Percentiles rank a stretch among this genome's conserved stretches.
These are phyloP conservation scores for Bauhinia variegata DNA, from an alignment of 306 rosid genomes.

Conservation along the genomic window DNA sequence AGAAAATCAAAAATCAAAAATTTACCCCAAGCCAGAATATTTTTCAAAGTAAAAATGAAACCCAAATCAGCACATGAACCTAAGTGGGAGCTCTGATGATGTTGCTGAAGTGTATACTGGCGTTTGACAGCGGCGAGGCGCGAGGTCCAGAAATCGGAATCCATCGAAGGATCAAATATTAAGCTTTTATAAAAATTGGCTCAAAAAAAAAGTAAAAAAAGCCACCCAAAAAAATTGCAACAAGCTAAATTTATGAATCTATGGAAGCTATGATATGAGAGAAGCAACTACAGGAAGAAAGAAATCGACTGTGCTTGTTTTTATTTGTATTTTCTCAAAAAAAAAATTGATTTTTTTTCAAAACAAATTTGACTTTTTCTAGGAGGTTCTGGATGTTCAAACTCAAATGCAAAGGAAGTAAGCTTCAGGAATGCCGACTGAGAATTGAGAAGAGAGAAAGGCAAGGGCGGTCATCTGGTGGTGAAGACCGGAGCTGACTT, in stretches of 20 bases:
- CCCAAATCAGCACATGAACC: constrained; percentile 48
- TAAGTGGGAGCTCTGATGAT: constrained; percentile 71
- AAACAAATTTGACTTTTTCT: constrained; percentile 51
- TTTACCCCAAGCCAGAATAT: constrained; percentile 25
- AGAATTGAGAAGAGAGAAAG: constrained; percentile 12
- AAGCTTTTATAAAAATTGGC: neutral
- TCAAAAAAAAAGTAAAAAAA: neutral
- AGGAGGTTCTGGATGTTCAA: neutral
- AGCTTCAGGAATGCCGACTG: constrained; percentile 39
- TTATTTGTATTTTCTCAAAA: neutral
- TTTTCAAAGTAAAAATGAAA: neutral
- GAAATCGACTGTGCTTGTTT: neutral
- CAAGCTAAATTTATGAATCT: constrained; percentile 8
- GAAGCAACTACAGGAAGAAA: constrained; percentile 13
- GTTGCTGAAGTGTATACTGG: constrained; percentile 72
- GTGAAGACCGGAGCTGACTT: constrained; percentile 36
- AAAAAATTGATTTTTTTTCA: neutral
- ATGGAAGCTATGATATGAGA: constrained; percentile 25
- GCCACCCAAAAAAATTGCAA: neutral
- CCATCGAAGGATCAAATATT: constrained; percentile 65
- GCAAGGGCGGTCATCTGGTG: constrained; percentile 18
- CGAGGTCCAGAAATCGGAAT: constrained; percentile 93
- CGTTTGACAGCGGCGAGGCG: constrained; percentile 96
- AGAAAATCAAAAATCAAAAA: constrained; percentile 17
- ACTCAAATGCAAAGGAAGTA: neutral